Conservation (phyloP, 1,284 basidiomycete genomes). For the Prillingera fragicola region DNA sequence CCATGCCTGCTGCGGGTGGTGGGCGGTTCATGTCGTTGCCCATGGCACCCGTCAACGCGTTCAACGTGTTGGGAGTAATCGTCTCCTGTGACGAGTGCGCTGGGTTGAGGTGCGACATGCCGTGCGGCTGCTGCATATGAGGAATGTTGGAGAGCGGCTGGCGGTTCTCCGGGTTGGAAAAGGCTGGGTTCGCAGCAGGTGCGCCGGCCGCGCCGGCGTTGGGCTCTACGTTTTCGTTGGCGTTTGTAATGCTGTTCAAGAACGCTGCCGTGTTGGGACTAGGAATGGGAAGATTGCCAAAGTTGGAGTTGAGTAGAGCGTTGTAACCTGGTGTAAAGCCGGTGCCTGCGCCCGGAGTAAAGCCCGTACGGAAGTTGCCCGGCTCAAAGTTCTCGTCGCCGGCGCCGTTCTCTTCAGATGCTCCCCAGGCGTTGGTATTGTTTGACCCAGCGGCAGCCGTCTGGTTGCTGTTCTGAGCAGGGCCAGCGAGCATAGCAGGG, state of each 20-base stretch:
- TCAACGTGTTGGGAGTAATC: slow-evolving; percentile 87
- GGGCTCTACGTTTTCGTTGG: slow-evolving; percentile 40
- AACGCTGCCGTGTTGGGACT: slow-evolving; percentile 89
- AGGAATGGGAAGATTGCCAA: slow-evolving; percentile 58
- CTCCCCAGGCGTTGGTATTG: slow-evolving; percentile 7
- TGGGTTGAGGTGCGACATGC: slow-evolving; percentile 29
- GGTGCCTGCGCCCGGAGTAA: slow-evolving; percentile 63
- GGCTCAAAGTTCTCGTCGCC: slow-evolving; percentile 62
- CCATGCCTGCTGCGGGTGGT: slow-evolving; percentile 3
- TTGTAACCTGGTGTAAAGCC: slow-evolving; percentile 68
- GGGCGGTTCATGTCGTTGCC: slow-evolving; percentile 50
- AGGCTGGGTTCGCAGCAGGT: slow-evolving; percentile 3
- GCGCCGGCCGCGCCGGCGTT: slow-evolving; percentile 5
- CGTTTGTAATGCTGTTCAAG: slow-evolving; percentile 81
- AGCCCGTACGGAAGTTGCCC: slow-evolving; percentile 57
- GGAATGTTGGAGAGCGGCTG: slow-evolving; percentile 22
- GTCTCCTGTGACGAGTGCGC: slow-evolving; percentile 51
- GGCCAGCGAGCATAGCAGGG: slow-evolving; percentile 90
- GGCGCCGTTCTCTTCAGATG: slow-evolving; percentile 18
- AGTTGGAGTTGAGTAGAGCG: slow-evolving; percentile 39
- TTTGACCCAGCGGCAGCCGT: slow-evolving; percentile 2
- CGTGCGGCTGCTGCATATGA: slow-evolving; percentile 32
- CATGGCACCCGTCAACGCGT: slow-evolving; percentile 64
- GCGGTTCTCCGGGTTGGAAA: no score
- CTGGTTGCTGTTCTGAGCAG: slow-evolving; percentile 39